These are phyloP conservation scores for Talaromyces sp. DNA, from an alignment of 2,329 filamentous ascomycete genomes.

Conservation along the genomic window DNA sequence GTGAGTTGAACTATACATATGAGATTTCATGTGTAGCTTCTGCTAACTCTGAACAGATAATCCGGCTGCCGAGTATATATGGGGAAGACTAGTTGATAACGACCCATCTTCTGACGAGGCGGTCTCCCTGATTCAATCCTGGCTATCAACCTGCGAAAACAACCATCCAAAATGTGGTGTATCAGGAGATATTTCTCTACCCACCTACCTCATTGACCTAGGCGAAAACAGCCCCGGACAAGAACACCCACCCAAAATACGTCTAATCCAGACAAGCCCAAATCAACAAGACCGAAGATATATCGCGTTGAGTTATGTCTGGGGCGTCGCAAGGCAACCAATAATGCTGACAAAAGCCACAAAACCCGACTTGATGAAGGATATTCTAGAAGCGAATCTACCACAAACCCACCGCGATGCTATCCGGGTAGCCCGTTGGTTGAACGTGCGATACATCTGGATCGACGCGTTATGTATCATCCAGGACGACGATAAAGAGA, in stretches of 20 bases:
- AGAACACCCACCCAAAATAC: not conserved
- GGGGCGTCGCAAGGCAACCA: constrained; percentile 3
- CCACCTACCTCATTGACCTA: constrained; percentile 12
- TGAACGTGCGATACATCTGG: constrained; percentile 12
- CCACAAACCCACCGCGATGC: constrained; percentile 13
- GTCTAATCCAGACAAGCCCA: constrained; percentile 11
- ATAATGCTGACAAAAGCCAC: constrained; percentile 7
- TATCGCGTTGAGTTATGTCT: constrained; percentile 12
- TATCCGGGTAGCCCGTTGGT: constrained; percentile 11
- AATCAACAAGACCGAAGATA: constrained; percentile 5
- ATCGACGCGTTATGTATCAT: constrained; percentile 15
- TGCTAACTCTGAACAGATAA: constrained; percentile 3
- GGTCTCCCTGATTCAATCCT: not conserved
- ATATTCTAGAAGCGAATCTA: not conserved
- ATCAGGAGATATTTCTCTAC: not conserved
- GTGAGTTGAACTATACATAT: not conserved
- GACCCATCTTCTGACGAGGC: constrained; percentile 1
- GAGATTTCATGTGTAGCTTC: no score
- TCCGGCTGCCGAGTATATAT: constrained; percentile 10
- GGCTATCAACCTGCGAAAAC: not conserved
- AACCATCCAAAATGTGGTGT: not conserved
- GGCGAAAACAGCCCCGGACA: not conserved
- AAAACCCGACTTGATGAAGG: not conserved
- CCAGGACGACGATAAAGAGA: constrained; percentile 12
- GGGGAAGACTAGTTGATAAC: not conserved